These are phyloP conservation scores for Phytophthora pseudosyringae DNA, from an alignment of 352 stramenopile species.

Conservation along the genomic window DNA sequence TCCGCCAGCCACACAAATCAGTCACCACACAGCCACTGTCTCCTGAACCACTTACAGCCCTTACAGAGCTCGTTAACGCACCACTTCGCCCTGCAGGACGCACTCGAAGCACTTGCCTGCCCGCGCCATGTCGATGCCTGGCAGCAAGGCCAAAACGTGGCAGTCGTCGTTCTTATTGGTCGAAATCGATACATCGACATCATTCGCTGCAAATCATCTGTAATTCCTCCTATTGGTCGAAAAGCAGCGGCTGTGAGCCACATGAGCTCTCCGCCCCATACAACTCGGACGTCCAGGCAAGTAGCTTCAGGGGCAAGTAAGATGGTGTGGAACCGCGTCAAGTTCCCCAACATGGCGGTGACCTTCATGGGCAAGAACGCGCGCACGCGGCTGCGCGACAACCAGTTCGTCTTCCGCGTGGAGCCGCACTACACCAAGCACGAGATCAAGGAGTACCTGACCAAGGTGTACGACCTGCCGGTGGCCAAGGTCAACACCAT, in stretches of 20 bases:
- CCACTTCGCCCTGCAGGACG: conserved; percentile 83
- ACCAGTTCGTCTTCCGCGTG: conserved; percentile 93
- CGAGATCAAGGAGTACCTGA: conserved; percentile 98
- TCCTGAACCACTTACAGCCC: not conserved
- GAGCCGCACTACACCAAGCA: conserved; percentile 97
- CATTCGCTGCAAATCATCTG: conserved; percentile 24
- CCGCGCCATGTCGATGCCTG: conserved; percentile 52
- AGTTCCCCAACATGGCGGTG: conserved; percentile 90
- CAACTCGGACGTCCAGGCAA: conserved; percentile 6
- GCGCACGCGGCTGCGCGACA: conserved; percentile 74
- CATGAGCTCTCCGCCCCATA: conserved; percentile 7
- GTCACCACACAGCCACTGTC: not conserved
- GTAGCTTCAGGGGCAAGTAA: conserved; percentile 22
- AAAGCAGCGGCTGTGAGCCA: conserved; percentile 28
- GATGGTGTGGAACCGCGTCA: conserved; percentile 88
- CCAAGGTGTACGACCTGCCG: conserved; percentile 95
- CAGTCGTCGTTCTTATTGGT: conserved; percentile 26
- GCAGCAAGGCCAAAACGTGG: not conserved
- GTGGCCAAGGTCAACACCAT: conserved; percentile 96
- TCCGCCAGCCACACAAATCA: not conserved
- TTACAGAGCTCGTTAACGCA: conserved; percentile 30
- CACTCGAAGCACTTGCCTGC: conserved; percentile 85
- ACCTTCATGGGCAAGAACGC: conserved; percentile 89
- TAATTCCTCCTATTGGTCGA: conserved; percentile 4
- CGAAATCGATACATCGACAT: conserved; percentile 18